These are phyloP conservation scores for Pleurotus salmoneostramineus DNA, from an alignment of 768 basidiomycete species.

Conservation along the genomic window DNA sequence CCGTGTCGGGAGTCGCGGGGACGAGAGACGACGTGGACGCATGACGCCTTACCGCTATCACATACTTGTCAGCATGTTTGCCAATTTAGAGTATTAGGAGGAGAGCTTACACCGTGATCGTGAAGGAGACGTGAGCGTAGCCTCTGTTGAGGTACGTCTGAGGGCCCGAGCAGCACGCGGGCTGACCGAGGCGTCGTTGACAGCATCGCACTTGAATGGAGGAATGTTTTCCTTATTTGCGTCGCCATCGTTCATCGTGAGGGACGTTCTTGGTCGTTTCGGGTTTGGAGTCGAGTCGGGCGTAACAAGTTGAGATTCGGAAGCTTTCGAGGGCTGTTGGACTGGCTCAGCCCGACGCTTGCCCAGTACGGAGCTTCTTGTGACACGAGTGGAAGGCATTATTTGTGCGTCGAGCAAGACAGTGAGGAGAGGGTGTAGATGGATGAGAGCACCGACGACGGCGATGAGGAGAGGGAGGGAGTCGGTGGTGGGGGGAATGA, in stretches of 20 bases:
- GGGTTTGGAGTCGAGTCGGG: conserved; percentile 62
- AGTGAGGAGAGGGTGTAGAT: conserved; percentile 5
- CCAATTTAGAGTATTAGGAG: not conserved
- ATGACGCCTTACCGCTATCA: conserved; percentile 34
- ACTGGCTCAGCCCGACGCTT: conserved; percentile 25
- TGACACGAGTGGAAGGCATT: conserved; percentile 13
- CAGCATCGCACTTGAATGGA: conserved; percentile 41
- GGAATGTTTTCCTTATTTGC: conserved; percentile 79
- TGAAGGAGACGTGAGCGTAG: conserved; percentile 31
- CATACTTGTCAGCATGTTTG: conserved; percentile 10
- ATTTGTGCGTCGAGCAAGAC: not conserved
- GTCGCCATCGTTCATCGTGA: conserved; percentile 43
- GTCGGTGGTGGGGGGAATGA: conserved; percentile 8
- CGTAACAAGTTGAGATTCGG: conserved; percentile 44
- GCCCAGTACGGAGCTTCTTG: conserved; percentile 25
- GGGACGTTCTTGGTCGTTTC: conserved; percentile 57
- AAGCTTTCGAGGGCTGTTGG: conserved; percentile 20
- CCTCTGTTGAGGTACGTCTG: conserved; percentile 33
- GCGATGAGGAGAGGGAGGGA: not conserved
- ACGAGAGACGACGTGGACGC: conserved; percentile 41
- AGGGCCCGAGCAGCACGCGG: conserved; percentile 36
- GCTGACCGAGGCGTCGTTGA: conserved; percentile 26
- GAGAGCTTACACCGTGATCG: conserved; percentile 36
- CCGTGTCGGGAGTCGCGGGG: conserved; percentile 42
- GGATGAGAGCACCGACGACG: not conserved